These are phyloP conservation scores for Sphaerulina musiva DNA, from an alignment of 2,329 filamentous ascomycete genomes.

Conservation along the genomic window DNA sequence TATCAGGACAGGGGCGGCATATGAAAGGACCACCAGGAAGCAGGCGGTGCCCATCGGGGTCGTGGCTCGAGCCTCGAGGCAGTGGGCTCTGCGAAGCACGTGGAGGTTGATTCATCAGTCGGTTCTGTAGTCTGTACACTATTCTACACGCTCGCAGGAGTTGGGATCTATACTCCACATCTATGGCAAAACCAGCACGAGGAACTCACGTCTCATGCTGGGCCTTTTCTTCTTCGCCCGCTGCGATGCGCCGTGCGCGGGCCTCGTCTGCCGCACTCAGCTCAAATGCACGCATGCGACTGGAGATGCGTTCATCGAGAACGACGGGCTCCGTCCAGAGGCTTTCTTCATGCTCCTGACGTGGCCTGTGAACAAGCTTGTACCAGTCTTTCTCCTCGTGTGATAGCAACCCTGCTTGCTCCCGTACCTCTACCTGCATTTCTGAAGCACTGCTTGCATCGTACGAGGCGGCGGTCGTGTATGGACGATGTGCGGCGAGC, in stretches of 20 bases:
- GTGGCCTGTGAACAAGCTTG: constrained; percentile 59
- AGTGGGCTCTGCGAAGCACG: too few relatives aligned
- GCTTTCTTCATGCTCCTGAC: constrained; percentile 48
- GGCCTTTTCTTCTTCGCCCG: constrained; percentile 16
- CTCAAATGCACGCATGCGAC: constrained; percentile 74
- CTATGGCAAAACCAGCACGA: not conserved
- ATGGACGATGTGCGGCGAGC: constrained; percentile 52
- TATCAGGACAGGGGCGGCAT: too few relatives aligned
- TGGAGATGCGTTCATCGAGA: constrained; percentile 66
- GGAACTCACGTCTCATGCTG: not conserved
- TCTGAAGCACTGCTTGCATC: constrained; percentile 24
- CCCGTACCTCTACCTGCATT: constrained; percentile 40
- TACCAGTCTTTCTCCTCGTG: constrained; percentile 77
- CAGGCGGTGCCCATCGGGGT: not conserved
- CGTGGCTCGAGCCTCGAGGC: too few relatives aligned
- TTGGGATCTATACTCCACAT: not conserved
- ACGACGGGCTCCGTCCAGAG: constrained; percentile 68
- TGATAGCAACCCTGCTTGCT: constrained; percentile 59
- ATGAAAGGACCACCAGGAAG: too few relatives aligned
- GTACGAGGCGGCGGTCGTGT: constrained; percentile 26
- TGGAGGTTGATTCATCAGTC: too few relatives aligned
- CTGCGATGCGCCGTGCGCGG: constrained; percentile 47
- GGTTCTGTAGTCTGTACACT: constrained; percentile 9
- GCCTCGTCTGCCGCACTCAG: constrained; percentile 63
- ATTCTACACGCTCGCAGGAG: not conserved